Evolutionary conservation across 768 basidiomycete species (phyloP), one percentile per base, ranked within the genome.

Genomic region (Termitomyces eurrhizus): DNA sequence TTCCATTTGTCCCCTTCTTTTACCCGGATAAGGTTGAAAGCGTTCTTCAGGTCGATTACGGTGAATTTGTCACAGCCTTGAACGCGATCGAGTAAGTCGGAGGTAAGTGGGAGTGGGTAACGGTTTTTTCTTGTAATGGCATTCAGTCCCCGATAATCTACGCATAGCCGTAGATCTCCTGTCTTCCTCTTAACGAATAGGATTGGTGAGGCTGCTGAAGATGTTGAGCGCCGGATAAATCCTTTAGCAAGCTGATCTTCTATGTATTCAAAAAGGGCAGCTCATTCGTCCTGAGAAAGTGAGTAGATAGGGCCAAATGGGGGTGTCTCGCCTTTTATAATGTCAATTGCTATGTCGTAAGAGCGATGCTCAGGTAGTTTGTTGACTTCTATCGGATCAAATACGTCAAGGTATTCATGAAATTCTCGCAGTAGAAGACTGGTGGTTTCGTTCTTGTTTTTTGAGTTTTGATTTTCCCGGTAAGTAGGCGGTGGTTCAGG

Each of bases 311-410:
- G 60, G 29, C 52, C 60, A 33, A 61, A 44, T 9, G 54, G 64
- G 1, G 58, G 60, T 2, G n/a, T 16, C 21, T 59, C 52, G 37
- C 67, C 73, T 13, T 73, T 69, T 37, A 76, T 54, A n/a, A n/a
- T n/a, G 16, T 76, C 60, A 54, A 78, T 77, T 18, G 63, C 60
- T n/a, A 68, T 58, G 51, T 78, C 72, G 56, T 72, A 77, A 0
- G 68, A 64, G 0, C 67, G 67, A 33, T 69, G 66, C 12, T 64
- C 67, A 0, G 73, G 70, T 0, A 78, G 68, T 0, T 56, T 66
- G 21, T 73, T 64, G 9, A 70, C 69, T 14, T 69, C 58, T 4
- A 46, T 42, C 3, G 66, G 58, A 4, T 60, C 63, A 29, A 29
- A 29, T 2, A 29, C 4, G 29, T 29, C 4, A 4, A 29, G 29